These are phyloP conservation scores for Lasiosphaeria miniovina DNA, from an alignment of 495 filamentous ascomycete species.

Conservation along the genomic window DNA sequence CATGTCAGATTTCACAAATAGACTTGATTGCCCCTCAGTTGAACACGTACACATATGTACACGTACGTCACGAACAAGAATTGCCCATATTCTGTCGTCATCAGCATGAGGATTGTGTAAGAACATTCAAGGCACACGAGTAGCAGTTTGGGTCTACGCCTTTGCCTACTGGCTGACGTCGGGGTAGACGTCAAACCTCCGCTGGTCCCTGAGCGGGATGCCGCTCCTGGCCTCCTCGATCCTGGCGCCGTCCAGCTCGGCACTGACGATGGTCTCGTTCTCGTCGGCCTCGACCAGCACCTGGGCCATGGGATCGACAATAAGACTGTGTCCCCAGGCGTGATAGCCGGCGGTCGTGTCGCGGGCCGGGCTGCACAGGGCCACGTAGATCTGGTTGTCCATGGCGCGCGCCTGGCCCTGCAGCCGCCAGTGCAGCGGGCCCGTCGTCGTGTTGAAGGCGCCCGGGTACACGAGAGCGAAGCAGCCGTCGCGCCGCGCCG, in stretches of 20 bases:
- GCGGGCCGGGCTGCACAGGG: constrained; percentile 84
- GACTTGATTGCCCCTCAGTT: background rate
- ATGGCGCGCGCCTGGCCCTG: constrained; percentile 78
- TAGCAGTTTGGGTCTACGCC: background rate
- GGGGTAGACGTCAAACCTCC: constrained; percentile 92
- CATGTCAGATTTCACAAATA: background rate
- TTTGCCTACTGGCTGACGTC: constrained; percentile 61
- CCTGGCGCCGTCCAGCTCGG: constrained; percentile 64
- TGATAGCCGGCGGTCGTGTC: constrained; percentile 76
- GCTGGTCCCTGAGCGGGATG: constrained; percentile 81
- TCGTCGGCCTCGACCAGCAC: constrained; percentile 74
- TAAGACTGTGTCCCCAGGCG: constrained; percentile 87
- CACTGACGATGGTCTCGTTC: constrained; percentile 70
- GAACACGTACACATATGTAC: too few relatives aligned
- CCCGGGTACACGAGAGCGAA: constrained; percentile 90
- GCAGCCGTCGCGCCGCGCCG: constrained; percentile 60
- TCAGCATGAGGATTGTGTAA: background rate
- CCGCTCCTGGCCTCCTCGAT: constrained; percentile 77
- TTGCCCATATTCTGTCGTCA: too few relatives aligned
- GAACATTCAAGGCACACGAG: background rate
- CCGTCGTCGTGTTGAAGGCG: constrained; percentile 93
- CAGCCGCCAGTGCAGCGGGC: constrained; percentile 85
- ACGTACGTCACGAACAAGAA: too few relatives aligned
- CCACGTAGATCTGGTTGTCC: constrained; percentile 95
- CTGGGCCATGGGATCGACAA: constrained; percentile 84